Evolutionary conservation across 208 protist species (phyloP).

Genomic region (Zelonia costaricensis): DNA sequence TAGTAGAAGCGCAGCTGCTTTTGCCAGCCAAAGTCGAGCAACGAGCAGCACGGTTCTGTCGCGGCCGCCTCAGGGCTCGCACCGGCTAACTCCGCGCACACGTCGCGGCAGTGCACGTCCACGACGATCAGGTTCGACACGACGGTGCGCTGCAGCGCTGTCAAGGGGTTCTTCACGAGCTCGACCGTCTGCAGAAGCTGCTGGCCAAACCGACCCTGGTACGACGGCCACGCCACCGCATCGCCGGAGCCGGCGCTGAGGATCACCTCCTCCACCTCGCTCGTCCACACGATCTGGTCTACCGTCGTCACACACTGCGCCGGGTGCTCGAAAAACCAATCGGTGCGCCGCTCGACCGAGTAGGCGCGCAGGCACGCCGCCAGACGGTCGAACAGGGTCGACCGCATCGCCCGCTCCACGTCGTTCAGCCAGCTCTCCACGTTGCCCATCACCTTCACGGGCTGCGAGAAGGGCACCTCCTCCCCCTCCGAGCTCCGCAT

Average conservation of each 20-base stretch:
- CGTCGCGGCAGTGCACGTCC: slow-evolving; percentile 95
- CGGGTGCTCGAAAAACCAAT: slow-evolving; percentile 93
- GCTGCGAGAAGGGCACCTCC: slow-evolving; percentile 78
- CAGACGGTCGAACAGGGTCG: slow-evolving; percentile 73
- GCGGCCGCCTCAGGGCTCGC: slow-evolving; percentile 1
- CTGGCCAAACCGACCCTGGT: slow-evolving; percentile 70
- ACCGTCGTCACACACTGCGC: slow-evolving; percentile 91
- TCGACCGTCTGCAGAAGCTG: slow-evolving; percentile 87
- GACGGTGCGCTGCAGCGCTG: slow-evolving; percentile 80
- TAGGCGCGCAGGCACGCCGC: slow-evolving; percentile 59
- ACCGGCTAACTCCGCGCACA: slow-evolving; percentile 72
- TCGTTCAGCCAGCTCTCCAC: slow-evolving; percentile 95
- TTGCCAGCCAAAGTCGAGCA: slow-evolving; percentile 93
- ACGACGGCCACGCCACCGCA: slow-evolving; percentile 47
- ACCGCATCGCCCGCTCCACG: slow-evolving; percentile 91
- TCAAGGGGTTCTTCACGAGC: slow-evolving; percentile 86
- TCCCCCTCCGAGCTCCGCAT: slow-evolving; percentile 93
- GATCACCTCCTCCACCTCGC: slow-evolving; percentile 85
- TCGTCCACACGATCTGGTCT: slow-evolving; percentile 93
- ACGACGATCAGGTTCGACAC: slow-evolving; percentile 94
- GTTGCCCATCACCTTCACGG: slow-evolving; percentile 85
- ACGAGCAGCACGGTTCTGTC: slow-evolving; percentile 29
- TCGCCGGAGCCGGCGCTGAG: slow-evolving; percentile 11
- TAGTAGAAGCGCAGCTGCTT: slow-evolving; percentile 95
- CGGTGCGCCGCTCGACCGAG: slow-evolving; percentile 44